Conservation (phyloP, 805 yeast genomes). For the Wickerhamiella brachini region DNA sequence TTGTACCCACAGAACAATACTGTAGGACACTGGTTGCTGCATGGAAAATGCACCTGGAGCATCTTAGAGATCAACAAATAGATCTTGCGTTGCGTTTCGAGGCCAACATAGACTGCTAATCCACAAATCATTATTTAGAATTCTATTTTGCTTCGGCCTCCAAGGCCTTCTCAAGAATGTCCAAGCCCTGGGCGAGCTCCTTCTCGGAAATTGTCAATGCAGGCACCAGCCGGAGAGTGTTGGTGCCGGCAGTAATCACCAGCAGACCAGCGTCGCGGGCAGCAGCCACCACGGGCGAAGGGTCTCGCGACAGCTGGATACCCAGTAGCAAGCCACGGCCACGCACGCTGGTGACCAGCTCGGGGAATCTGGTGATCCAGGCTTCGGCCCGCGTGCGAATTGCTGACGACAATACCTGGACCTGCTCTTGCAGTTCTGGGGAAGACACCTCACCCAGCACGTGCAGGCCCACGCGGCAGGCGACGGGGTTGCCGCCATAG, state of each 20-base stretch:
- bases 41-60: no score
- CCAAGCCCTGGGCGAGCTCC: constrained; percentile 56
- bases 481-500: constrained; percentile 94
- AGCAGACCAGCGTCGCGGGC: constrained; percentile 73
- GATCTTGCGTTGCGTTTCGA: no score
- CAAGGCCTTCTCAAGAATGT: constrained; percentile 48
- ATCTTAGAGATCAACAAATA: no score
- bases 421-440: constrained; percentile 44
- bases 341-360: constrained; percentile 52
- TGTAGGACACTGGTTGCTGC: no score
- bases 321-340: constrained; percentile 88
- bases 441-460: constrained; percentile 59
- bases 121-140: no score
- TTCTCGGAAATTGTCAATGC: constrained; percentile 72
- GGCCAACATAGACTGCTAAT: no score
- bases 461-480: constrained; percentile 63
- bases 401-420: constrained; percentile 43
- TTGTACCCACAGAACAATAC: no score
- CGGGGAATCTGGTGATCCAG: constrained; percentile 38
- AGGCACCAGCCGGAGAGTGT: constrained; percentile 83
- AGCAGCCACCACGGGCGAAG: constrained; percentile 43
- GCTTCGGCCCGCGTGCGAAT: constrained; percentile 34
- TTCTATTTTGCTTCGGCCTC: neutral
- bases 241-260: constrained; percentile 83
- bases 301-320: constrained; percentile 55